Base-by-base conservation (phyloP, 441 rosid genomes). In the Aquilaria agallochum region DNA sequence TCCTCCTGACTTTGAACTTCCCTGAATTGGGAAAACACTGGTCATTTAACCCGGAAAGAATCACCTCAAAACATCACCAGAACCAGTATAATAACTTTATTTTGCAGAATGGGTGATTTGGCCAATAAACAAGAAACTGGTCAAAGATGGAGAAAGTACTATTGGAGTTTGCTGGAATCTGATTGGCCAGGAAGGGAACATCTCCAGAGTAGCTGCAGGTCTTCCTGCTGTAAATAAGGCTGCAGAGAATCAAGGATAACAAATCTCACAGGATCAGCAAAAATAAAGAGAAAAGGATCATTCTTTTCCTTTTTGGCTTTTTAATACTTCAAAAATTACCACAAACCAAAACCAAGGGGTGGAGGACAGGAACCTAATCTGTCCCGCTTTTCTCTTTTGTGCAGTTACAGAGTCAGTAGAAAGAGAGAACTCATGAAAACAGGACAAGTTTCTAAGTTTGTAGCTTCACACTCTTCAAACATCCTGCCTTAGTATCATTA, bases 181-280 rank as follows among this genome's bases (percentile, higher is more conserved):
- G 63, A 95, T 88, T 83, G 99, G 98, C 98, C 97, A 89, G 57
- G 99, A 85, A 77, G 97, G 99, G 84, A 92, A 95, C 95, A 92
- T 92, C 77, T 95, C 99, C 87, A 92, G 93, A 75, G 99, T 86
- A 63, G 99, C 95, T 72, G 97, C 91, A 71, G 96, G 92, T 70
- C 88, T 85, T 71, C 85, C 87, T 76, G 79, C 79, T 73, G 92
- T 74, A 65, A 82, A 83, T 63, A 88, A 88, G 84, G 90, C 98
- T 92, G 99, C 86, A 77, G 46, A 76, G 72, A 73, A 80, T 70
- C 80, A 72, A 61, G 53, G 63, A 73, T 72, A 56, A 53, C 69
- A 77, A 68, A 81, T 79, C 76, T 72, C 72, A 72, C 71, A 78
- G 53, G 69, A 74, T 80, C 82, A 57, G 10, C 50, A 51, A 65